phyloP scores from a whole-genome alignment of 768 basidiomycete genomes.

The Mycena rosella region DNA sequence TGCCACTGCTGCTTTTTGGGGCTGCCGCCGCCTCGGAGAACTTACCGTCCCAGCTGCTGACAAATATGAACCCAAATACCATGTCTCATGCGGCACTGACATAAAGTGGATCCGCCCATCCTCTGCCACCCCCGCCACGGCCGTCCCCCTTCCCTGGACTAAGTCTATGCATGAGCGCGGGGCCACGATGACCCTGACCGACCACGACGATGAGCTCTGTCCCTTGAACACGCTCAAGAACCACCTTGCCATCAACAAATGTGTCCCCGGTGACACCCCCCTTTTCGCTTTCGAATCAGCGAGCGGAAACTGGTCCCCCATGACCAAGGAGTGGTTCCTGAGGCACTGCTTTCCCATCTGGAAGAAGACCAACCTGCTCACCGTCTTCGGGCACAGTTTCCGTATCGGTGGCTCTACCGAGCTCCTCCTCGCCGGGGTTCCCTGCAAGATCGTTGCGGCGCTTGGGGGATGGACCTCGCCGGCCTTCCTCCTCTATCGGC shows the following conservation, averaged over 20 bases:
- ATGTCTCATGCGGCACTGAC: conserved; percentile 10
- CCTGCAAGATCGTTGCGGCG: conserved; percentile 46
- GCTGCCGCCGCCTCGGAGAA: conserved; percentile 49
- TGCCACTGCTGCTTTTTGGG: conserved; percentile 51
- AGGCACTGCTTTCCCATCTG: conserved; percentile 32
- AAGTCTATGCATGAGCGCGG: conserved; percentile 42
- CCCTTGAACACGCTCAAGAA: conserved; percentile 35
- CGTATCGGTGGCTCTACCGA: conserved; percentile 49
- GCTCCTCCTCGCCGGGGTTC: conserved; percentile 45
- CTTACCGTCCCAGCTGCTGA: conserved; percentile 35
- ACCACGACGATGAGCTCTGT: conserved; percentile 32
- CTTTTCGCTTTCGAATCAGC: conserved; percentile 28
- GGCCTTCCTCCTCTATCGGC: conserved; percentile 52
- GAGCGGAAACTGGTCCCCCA: conserved; percentile 13
- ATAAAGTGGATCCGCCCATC: conserved; percentile 13
- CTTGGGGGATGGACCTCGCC: conserved; percentile 49
- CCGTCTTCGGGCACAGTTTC: background rate
- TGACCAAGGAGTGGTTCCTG: conserved; percentile 31
- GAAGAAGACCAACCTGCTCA: background rate
- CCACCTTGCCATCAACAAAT: conserved; percentile 38
- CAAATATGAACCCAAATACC: conserved; percentile 30
- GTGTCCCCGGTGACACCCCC: conserved; percentile 22
- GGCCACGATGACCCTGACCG: conserved; percentile 33
- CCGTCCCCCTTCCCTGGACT: conserved; percentile 48
- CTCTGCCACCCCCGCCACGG: conserved; percentile 10